A percentile compares a stretch with the other conserved stretches of the same genome.
Evolutionary conservation across 257 asterid genomes (phyloP).

Genomic region (Henckelia pumila): DNA sequence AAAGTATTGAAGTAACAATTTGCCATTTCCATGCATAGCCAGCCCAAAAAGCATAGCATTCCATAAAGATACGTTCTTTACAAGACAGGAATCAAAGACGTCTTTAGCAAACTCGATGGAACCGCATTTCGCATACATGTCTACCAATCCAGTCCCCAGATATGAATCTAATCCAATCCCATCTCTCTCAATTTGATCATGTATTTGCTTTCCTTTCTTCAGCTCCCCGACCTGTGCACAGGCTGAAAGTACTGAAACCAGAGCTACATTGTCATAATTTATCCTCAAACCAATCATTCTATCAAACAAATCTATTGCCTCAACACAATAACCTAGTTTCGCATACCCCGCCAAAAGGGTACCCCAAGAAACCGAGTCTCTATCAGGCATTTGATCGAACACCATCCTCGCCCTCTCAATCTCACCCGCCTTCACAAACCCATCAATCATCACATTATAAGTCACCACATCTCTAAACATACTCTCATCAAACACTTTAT

Average conservation of each 20-base stretch:
- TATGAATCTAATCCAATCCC: slow-evolving; percentile 47
- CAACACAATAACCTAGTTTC: slow-evolving; percentile 39
- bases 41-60: slow-evolving; percentile 83
- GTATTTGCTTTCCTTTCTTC: slow-evolving; percentile 59
- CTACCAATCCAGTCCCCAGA: slow-evolving; percentile 74
- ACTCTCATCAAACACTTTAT: slow-evolving; percentile 53
- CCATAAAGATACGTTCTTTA: slow-evolving; percentile 60
- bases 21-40: slow-evolving; percentile 70
- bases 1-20: slow-evolving; percentile 45
- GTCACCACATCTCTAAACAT: slow-evolving; percentile 58
- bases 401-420: slow-evolving; percentile 47
- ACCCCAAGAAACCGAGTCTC: slow-evolving; percentile 73
- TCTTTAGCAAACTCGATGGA: slow-evolving; percentile 53
- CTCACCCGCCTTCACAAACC: slow-evolving; percentile 64
- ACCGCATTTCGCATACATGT: slow-evolving; percentile 79
- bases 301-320: slow-evolving; percentile 62
- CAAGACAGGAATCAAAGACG: slow-evolving; percentile 38
- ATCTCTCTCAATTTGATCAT: slow-evolving; percentile 33
- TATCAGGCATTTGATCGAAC: slow-evolving; percentile 64
- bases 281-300: slow-evolving; percentile 39
- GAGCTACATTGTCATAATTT: slow-evolving; percentile 49
- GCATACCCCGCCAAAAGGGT: slow-evolving; percentile 81
- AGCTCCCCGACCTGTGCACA: slow-evolving; percentile 77
- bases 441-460: slow-evolving; percentile 67
- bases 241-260: slow-evolving; percentile 73